Evolutionary conservation across 441 rosid genomes (phyloP), one percentile per base, ranked within the genome.

Genomic region (Rhodomyrtus psidioides): DNA sequence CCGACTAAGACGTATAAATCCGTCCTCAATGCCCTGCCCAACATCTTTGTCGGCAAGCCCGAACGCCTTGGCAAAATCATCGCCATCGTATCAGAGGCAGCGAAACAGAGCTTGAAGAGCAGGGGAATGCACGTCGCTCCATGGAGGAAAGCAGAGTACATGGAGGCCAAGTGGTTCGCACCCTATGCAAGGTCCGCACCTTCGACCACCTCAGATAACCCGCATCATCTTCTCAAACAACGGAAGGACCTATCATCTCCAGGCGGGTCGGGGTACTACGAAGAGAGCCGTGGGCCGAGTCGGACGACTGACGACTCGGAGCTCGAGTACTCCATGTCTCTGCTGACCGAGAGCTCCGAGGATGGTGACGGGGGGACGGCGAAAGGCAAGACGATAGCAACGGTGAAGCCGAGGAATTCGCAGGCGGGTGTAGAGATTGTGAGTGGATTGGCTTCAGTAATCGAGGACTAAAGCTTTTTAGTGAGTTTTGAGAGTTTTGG

Each of bases 61-160:
- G 95, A 94, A 84, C 93, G 98, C 83, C 94, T 96, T n/a, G 92
- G 91, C 88, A 93, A 88, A 90, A 96, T 97, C 75, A 89, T 96
- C 79, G 51, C 85, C 24, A 81, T 95, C 12, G 88, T 92, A 82
- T 94, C 95, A 7, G 93, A 97, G 87, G 97, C 97, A 0, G 96
- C 95, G 24, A 92, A 89, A 82, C 94, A 91, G 90, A 93, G 96
- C 88, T 62, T 96, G 87, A 97, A 93, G 92, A 97, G 96, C 92
- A 96, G 93, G 82, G 98, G 96, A 19, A 95, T 97, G 94, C 95
- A 90, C 85, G 76, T 95, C 42, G 94, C 99, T 30, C 98, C 99
- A 0, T 96, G 98, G 99, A 93, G 99, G 86, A 95, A 94, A 89
- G 91, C 90, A 5, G 96, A 93, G 86, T 96, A 96, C 88, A 91